Evolutionary conservation across 257 asterid species (phyloP).

Genomic region (Pogostemon cablin): DNA sequence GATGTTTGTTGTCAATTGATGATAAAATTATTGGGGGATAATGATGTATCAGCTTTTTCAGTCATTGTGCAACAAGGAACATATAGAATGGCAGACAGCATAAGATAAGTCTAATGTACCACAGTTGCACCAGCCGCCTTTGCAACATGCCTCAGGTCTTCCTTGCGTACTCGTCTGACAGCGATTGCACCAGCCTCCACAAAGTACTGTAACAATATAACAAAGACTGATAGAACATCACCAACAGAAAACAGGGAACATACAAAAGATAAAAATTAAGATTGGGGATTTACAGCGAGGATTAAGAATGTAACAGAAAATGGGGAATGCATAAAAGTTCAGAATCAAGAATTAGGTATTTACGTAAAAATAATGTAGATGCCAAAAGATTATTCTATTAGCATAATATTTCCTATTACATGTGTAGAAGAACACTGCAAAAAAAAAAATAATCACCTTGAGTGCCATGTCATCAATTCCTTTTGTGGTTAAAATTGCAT

Average conservation of each 20-base stretch:
- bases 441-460: slow-evolving; percentile 47
- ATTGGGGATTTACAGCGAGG: not conserved
- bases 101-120: slow-evolving; percentile 52
- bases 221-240: slow-evolving; percentile 8
- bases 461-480: slow-evolving; percentile 95
- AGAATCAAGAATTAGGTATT: too few species aligned
- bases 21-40: not conserved
- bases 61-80: slow-evolving; percentile 3
- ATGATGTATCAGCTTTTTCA: not conserved
- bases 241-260: slow-evolving; percentile 11
- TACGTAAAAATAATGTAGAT: not conserved
- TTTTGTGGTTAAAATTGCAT: slow-evolving; percentile 75
- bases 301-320: not conserved
- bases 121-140: slow-evolving; percentile 92
- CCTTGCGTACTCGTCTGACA: slow-evolving; percentile 91
- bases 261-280: not conserved
- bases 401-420: slow-evolving; percentile 7
- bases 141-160: slow-evolving; percentile 91
- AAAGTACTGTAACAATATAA: slow-evolving; percentile 62
- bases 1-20: not conserved
- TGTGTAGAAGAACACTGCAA: not conserved
- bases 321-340: too few species aligned
- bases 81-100: slow-evolving; percentile 39
- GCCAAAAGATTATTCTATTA: not conserved
- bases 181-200: slow-evolving; percentile 98